Evolutionary conservation across 768 basidiomycete species (phyloP).

Genomic region (Suillus discolor): DNA sequence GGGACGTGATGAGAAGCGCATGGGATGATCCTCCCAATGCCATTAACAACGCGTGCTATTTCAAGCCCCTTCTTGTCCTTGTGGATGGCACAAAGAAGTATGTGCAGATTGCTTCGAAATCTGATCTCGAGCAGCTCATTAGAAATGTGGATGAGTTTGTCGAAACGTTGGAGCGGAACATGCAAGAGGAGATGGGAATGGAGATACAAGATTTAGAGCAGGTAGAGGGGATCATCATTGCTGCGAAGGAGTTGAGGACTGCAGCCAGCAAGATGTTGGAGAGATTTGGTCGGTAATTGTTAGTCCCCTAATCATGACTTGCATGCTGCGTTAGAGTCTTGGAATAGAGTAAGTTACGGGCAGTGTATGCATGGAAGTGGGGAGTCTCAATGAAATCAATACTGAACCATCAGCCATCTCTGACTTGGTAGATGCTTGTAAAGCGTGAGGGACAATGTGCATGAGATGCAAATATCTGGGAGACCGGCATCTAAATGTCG

Average conservation of each 20-base stretch:
- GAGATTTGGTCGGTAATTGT: not conserved
- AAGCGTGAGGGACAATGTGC: not conserved
- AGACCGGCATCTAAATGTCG: not conserved
- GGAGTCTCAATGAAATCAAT: not conserved
- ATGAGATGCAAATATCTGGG: not conserved
- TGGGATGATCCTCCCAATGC: accelerated
- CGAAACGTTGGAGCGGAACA: not conserved
- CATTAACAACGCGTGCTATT: accelerated
- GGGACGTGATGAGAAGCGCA: not conserved
- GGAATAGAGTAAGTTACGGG: too few species aligned
- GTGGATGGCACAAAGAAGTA: not conserved
- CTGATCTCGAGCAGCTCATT: not conserved
- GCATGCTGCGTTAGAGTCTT: too few species aligned
- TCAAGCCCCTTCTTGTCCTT: not conserved
- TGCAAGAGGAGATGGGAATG: not conserved
- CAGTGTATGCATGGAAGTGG: too few species aligned
- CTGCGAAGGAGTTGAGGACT: not conserved
- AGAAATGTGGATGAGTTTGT: not conserved
- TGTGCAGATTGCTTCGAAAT: not conserved
- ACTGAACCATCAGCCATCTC: not conserved
- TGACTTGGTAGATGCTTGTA: not conserved
- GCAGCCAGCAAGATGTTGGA: not conserved
- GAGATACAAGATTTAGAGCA: not conserved
- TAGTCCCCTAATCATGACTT: too few species aligned
- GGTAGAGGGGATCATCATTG: not conserved